Base-by-base conservation (phyloP, 2,329 filamentous ascomycete genomes). In the Paecilomyces sp. region DNA sequence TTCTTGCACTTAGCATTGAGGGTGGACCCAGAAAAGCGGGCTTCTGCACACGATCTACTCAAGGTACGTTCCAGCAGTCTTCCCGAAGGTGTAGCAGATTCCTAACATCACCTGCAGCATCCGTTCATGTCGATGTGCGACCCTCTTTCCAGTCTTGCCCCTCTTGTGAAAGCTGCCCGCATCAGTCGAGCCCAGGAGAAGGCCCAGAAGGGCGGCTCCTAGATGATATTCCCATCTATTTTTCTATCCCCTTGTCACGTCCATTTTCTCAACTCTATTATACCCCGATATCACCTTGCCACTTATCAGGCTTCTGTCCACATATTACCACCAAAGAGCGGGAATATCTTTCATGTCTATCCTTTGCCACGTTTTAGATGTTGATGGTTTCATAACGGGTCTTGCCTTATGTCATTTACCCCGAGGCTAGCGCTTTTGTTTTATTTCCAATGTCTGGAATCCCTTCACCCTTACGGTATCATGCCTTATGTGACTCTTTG, bases 21-120 rank as follows among this genome's bases (percentile, higher is more conserved):
- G 81, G 94, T 99, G 5, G 94, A 97, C 71, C 93, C 94, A 1
- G 94, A 97, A 78, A 96, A 96, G 85, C 84, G 94, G 76, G 92
- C 92, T 47, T 96, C 91, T 71, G 94, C 94, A 36, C 91, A 96
- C 76, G 93, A 97, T 80, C 79, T 99, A 62, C 81, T 99, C 67
- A 87, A 90, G 79, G 94, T 97, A 83, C 79, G 89, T 81, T 62
- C 54, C 41, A 33, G 55, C 3, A 51, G 15, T 22, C 34, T 11
- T 33, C 18, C 55, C 28, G 12, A 54, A 5, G 13, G 1, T 18
- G 59, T 33, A 65, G 30, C 25, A 28, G 62, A 3, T 34, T 36
- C 58, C 68, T 70, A 58, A 72, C 61, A n/a, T 18, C 36, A 18
- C 34, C 13, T 55, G 8, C 67, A 92, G 89, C 89, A 92, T 69